Evolutionary conservation across 129 eudicot genomes (phyloP), one percentile per base, ranked within the genome.

Genomic region (Rutidosis leptorrhynchoides): DNA sequence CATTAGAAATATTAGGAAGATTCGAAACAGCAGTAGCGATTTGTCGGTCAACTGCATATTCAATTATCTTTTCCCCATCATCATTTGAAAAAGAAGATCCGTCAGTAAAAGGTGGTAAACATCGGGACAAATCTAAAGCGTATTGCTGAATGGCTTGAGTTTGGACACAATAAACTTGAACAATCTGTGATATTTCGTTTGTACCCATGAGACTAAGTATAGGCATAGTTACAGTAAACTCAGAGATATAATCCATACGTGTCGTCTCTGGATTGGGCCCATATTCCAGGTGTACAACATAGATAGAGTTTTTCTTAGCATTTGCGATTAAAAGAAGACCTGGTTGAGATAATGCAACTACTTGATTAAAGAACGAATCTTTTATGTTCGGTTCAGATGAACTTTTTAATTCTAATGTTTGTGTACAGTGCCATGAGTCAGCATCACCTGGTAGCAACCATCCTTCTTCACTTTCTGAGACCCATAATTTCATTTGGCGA

Each of bases 61-160:
- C 90, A 69, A 67, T 45, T 49, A 77, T 66, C 45, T 75, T 87
- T 53, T 82, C 95, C 61, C 67, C 80, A 40, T 26, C 71, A 58
- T 84, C 84, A 33, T 69, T 82, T n/a, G 85, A 78, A 65, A 74
- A 62, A 24, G 68, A 52, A 33, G 91, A 49, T 84, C 83, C 51
- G 89, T 82, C 92, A 56, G 73, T 5, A 0, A 84, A 87, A 11
- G 96, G 98, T 62, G 96, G 98, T 60, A 85, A 71, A 76, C 98
- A 88, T 74, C 82, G 98, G 25, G 95, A 80, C 58, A 86, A 60
- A 71, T 94, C 97, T 81, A 94, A 74, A 73, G 99, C 97, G 74
- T 94, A 94, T 82, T 94, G 99, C 57, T 94, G 99, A 71, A 94
- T 94, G 43, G 99, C 99, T 70, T 94, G 99, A 46, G 99, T 86